Evolutionary conservation across 2,329 filamentous ascomycete genomes (phyloP).

Genomic region (Exophiala sp.): DNA sequence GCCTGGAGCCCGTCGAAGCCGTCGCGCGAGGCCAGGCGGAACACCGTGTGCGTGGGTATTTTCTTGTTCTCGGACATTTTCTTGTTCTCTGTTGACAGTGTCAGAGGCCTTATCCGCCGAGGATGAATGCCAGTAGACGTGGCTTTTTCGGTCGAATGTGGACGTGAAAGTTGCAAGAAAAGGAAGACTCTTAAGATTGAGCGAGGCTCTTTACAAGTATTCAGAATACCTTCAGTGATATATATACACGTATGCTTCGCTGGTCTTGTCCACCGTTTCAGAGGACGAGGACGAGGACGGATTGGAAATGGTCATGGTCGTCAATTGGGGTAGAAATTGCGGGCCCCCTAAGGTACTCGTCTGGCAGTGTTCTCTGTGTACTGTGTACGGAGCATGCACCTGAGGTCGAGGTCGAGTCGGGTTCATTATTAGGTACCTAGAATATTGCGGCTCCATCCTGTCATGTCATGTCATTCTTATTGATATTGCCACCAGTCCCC

Average conservation of each 20-base stretch:
- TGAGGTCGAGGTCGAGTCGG: too few relatives aligned
- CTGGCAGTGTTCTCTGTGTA: too few relatives aligned
- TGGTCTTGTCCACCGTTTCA: not conserved
- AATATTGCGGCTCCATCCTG: too few relatives aligned
- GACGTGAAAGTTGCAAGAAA: not conserved
- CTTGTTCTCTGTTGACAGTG: not conserved
- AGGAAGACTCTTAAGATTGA: not conserved
- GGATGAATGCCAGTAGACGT: not conserved
- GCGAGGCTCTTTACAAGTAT: too few relatives aligned
- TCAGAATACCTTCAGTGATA: too few relatives aligned
- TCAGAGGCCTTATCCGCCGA: not conserved
- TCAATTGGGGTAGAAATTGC: not conserved
- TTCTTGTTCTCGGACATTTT: too few relatives aligned
- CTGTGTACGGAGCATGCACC: too few relatives aligned
- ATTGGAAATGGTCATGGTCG: not conserved
- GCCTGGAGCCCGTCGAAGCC: constrained; percentile 34
- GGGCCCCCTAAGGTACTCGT: not conserved
- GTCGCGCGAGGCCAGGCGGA: constrained; percentile 42
- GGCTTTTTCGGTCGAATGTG: not conserved
- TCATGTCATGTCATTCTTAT: too few relatives aligned
- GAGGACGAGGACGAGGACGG: not conserved
- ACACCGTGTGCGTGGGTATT: constrained; percentile 15
- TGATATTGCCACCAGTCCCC: too few relatives aligned
- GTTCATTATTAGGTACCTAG: too few relatives aligned
- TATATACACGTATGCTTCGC: too few relatives aligned